Conservation (phyloP, 306 rosid species). For the Cicer judaicum region DNA sequence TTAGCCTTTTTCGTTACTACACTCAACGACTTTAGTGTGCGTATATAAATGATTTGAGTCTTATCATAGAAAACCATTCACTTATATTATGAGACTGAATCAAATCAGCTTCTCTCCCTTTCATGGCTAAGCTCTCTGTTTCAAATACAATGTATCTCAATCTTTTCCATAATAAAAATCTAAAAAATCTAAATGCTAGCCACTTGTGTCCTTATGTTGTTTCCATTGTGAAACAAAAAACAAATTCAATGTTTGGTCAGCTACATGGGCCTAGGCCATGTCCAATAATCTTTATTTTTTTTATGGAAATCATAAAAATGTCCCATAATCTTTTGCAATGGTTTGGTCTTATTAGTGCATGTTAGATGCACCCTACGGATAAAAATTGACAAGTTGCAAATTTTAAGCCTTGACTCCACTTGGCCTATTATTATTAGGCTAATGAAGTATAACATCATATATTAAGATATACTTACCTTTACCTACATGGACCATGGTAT, state of each 20-base stretch:
- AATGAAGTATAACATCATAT: background rate
- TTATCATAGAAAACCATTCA: too few relatives aligned
- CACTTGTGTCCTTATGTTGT: too few relatives aligned
- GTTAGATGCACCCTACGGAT: background rate
- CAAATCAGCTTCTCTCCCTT: too few relatives aligned
- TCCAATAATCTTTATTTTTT: background rate
- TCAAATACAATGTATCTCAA: too few relatives aligned
- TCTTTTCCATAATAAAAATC: too few relatives aligned
- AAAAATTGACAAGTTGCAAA: background rate
- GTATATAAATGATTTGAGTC: too few relatives aligned
- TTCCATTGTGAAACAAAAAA: background rate
- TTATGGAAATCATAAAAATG: background rate
- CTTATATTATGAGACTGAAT: too few relatives aligned
- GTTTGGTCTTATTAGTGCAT: background rate
- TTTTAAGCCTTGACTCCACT: background rate
- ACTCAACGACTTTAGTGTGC: too few relatives aligned
- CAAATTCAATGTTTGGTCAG: background rate
- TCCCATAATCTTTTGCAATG: background rate
- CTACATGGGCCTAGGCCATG: background rate
- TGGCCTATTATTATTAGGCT: background rate
- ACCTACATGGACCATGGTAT: background rate
- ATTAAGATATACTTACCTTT: background rate
- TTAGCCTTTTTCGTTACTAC: too few relatives aligned
- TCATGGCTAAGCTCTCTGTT: too few relatives aligned
- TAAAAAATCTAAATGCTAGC: too few relatives aligned